A percentile compares a stretch with the other conserved stretches of the same genome.
These are phyloP conservation scores for Cerrena zonata DNA, from an alignment of 1,284 basidiomycete species.

Conservation along the genomic window DNA sequence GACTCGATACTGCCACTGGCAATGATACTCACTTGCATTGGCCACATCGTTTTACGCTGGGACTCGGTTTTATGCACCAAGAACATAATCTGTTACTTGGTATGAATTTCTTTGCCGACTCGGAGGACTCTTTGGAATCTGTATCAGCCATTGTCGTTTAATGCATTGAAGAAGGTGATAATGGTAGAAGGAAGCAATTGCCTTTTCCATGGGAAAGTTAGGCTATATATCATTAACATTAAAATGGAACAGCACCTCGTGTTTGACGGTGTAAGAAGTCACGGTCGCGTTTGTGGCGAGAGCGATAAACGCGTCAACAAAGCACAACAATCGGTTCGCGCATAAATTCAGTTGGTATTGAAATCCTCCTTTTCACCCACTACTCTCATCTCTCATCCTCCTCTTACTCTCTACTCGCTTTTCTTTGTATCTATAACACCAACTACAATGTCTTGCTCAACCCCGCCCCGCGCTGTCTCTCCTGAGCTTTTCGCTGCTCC, in stretches of 20 bases:
- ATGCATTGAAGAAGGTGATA: not conserved
- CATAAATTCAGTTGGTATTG: not conserved
- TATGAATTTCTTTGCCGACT: not conserved
- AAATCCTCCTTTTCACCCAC: slow-evolving; percentile 15
- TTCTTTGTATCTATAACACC: slow-evolving; percentile 1
- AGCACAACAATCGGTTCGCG: slow-evolving; percentile 17
- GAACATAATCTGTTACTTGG: slow-evolving; percentile 3
- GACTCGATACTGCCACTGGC: not conserved
- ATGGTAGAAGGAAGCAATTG: not conserved
- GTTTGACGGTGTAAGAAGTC: not conserved
- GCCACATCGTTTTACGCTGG: slow-evolving; percentile 5
- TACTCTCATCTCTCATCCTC: not conserved
- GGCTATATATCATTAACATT: too few species aligned
- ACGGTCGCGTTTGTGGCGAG: not conserved
- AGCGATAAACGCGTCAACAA: slow-evolving; percentile 15
- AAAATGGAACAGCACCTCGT: not conserved
- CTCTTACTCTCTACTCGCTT: slow-evolving; percentile 1
- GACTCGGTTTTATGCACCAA: slow-evolving; percentile 1
- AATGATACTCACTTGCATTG: slow-evolving; percentile 4
- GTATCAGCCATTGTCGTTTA: not conserved
- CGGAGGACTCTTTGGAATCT: not conserved
- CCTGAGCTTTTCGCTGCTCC: slow-evolving; percentile 20
- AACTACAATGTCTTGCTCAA: slow-evolving; percentile 4
- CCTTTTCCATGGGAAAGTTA: not conserved
- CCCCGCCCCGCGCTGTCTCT: not conserved